Conservation (phyloP, 768 basidiomycete genomes). For the Leccinum boreale region DNA sequence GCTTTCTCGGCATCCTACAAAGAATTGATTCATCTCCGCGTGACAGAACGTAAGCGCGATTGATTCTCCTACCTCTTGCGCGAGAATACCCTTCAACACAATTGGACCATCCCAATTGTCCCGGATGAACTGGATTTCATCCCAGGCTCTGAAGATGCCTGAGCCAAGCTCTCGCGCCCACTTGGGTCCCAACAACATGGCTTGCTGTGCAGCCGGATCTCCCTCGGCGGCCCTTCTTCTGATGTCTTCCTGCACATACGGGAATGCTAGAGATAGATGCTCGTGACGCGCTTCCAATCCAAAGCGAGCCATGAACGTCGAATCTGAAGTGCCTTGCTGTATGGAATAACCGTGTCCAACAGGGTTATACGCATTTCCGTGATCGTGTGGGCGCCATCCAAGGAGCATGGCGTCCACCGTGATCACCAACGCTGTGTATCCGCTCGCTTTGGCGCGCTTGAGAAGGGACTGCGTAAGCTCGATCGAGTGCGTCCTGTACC, state of each 20-base stretch:
- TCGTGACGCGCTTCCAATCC: slow-evolving; percentile 29
- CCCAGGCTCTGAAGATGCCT: slow-evolving; percentile 43
- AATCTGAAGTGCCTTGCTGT: slow-evolving; percentile 43
- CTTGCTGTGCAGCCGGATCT: slow-evolving; percentile 29
- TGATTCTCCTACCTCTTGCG: slow-evolving; percentile 4
- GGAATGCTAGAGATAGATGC: slow-evolving; percentile 29
- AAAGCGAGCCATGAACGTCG: slow-evolving; percentile 42
- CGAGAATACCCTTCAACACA: slow-evolving; percentile 45
- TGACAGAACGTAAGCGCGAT: not conserved
- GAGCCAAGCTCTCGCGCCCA: slow-evolving; percentile 39
- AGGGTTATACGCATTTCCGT: slow-evolving; percentile 39
- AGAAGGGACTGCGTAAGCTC: slow-evolving; percentile 41
- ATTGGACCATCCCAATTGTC: slow-evolving; percentile 49
- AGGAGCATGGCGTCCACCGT: slow-evolving; percentile 43
- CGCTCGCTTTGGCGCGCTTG: slow-evolving; percentile 38
- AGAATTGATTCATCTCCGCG: not conserved
- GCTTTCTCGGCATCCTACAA: slow-evolving; percentile 51
- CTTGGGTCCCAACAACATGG: slow-evolving; percentile 32
- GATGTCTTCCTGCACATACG: slow-evolving; percentile 32
- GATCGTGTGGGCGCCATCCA: slow-evolving; percentile 45
- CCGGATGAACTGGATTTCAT: slow-evolving; percentile 41
- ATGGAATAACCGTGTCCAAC: slow-evolving; percentile 35
- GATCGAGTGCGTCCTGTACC: slow-evolving; percentile 35
- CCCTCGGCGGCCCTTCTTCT: slow-evolving; percentile 25
- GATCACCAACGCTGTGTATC: slow-evolving; percentile 43